Percentiles rank a stretch among this genome's conserved stretches.
phyloP scores from a whole-genome alignment of 1,284 basidiomycete genomes.

The Heterobasidion occidentale region DNA sequence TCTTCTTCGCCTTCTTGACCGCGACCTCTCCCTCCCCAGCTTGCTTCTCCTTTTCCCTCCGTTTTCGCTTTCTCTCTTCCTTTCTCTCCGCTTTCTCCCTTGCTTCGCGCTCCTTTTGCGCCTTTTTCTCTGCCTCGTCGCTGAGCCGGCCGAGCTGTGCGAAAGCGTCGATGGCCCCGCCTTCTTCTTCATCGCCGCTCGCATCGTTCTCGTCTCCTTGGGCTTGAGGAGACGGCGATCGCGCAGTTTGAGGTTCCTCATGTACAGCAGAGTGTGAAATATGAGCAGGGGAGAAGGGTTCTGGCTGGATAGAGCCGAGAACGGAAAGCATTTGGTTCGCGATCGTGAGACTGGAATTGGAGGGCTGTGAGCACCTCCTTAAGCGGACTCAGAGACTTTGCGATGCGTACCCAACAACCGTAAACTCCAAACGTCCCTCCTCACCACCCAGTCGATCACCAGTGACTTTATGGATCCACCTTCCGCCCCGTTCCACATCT shows the following conservation, averaged over 20 bases:
- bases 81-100: conserved; percentile 19
- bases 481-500: conserved; percentile 47
- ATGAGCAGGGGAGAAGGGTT: conserved; percentile 75
- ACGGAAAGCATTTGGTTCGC: conserved; percentile 95
- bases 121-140: conserved; percentile 20
- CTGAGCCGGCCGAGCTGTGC: conserved; percentile 25
- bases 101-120: conserved; percentile 20
- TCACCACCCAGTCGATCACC: conserved; percentile 67
- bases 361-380: not conserved
- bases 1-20: conserved; percentile 1
- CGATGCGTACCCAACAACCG: conserved; percentile 78
- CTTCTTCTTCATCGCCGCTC: conserved; percentile 19
- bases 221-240: conserved; percentile 14
- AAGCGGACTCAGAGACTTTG: not conserved
- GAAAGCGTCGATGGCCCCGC: conserved; percentile 30
- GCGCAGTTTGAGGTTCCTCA: not conserved
- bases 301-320: conserved; percentile 80
- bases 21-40: not conserved
- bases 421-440: conserved; percentile 73
- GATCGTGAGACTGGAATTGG: conserved; percentile 64
- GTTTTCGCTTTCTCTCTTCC: conserved; percentile 24
- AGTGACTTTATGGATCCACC: conserved; percentile 77
- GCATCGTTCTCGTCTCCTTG: conserved; percentile 18
- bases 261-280: conserved; percentile 23
- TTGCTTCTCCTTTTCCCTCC: conserved; percentile 12